A percentile compares a stretch with the other conserved stretches of the same genome.
Conservation (phyloP, 2,329 filamentous ascomycete species). For the Leptosphaerulina australis region DNA sequence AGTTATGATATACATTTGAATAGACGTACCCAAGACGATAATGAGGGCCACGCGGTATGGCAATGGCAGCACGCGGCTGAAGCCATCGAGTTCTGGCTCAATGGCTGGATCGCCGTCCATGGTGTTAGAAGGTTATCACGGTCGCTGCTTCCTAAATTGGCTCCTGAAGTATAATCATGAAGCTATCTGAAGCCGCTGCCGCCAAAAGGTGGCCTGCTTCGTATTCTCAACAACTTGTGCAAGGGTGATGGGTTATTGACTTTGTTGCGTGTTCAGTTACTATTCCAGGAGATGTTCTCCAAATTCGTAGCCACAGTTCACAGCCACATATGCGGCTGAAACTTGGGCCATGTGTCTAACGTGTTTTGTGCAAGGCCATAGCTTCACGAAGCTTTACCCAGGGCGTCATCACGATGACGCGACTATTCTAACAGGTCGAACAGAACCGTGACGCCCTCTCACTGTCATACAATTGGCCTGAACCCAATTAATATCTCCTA, state of each 20-base stretch:
- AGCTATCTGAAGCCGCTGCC: conserved; percentile 6
- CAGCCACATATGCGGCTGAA: background rate
- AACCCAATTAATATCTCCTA: conserved; percentile 6
- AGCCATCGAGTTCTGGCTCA: conserved; percentile 74
- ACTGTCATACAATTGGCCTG: conserved; percentile 11
- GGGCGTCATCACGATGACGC: conserved; percentile 13
- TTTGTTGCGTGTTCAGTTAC: conserved; percentile 42
- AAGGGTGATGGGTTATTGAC: conserved; percentile 23
- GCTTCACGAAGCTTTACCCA: conserved; percentile 10
- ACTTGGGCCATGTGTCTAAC: background rate
- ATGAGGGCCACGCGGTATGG: conserved; percentile 89
- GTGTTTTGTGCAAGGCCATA: background rate
- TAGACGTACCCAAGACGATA: conserved; percentile 73
- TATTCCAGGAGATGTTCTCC: conserved; percentile 23
- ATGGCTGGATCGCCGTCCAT: conserved; percentile 79
- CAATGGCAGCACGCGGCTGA: conserved; percentile 84
- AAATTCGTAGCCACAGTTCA: conserved; percentile 8
- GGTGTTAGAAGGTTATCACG: conserved; percentile 26
- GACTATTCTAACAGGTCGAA: conserved; percentile 11
- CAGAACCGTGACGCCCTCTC: conserved; percentile 8
- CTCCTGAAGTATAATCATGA: conserved; percentile 28
- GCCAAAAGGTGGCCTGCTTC: background rate
- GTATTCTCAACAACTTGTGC: conserved; percentile 16
- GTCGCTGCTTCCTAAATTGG: conserved; percentile 31
- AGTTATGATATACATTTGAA: background rate